phyloP scores from a whole-genome alignment of 495 filamentous ascomycete genomes.

The Aspergillus homomorphus region DNA sequence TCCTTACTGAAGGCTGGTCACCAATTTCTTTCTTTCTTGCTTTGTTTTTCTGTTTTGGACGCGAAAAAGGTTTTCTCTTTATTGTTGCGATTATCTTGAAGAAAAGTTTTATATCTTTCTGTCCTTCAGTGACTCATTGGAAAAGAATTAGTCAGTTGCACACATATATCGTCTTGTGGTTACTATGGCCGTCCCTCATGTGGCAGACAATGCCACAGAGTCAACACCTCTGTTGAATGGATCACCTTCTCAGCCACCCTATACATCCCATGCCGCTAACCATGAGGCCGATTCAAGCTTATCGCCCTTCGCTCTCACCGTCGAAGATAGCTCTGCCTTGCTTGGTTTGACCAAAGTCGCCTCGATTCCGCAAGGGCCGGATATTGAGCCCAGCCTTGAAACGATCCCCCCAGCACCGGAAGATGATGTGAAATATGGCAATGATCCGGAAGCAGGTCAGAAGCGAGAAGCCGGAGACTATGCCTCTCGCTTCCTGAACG shows the following conservation, averaged over 20 bases:
- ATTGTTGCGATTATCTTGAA: no score
- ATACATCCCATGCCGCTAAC: slow-evolving; percentile 9
- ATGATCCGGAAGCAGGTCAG: slow-evolving; percentile 10
- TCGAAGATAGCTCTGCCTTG: slow-evolving; percentile 23
- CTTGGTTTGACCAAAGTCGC: slow-evolving; percentile 26
- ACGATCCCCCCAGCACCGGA: slow-evolving; percentile 18
- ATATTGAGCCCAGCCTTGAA: slow-evolving; percentile 32
- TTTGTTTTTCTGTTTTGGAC: not conserved
- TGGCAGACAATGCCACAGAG: slow-evolving; percentile 16
- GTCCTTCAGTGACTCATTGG: not conserved
- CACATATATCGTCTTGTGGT: not conserved
- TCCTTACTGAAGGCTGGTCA: not conserved
- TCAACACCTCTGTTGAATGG: slow-evolving; percentile 27
- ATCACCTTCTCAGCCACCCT: not conserved
- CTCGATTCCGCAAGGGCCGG: slow-evolving; percentile 32
- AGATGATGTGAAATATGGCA: slow-evolving; percentile 13
- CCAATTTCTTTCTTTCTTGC: not conserved
- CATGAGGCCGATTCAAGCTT: slow-evolving; percentile 22
- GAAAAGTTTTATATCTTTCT: not conserved
- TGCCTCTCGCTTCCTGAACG: slow-evolving; percentile 42
- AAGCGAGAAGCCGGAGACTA: slow-evolving; percentile 24
- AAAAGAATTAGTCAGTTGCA: not conserved
- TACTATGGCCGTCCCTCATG: slow-evolving; percentile 11
- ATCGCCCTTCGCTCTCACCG: slow-evolving; percentile 9
- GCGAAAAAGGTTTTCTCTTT: not conserved